A percentile compares a stretch with the other conserved stretches of the same genome.
These are phyloP conservation scores for Ceratobasidium sp. DNA, from an alignment of 1,284 basidiomycete species.

Conservation along the genomic window DNA sequence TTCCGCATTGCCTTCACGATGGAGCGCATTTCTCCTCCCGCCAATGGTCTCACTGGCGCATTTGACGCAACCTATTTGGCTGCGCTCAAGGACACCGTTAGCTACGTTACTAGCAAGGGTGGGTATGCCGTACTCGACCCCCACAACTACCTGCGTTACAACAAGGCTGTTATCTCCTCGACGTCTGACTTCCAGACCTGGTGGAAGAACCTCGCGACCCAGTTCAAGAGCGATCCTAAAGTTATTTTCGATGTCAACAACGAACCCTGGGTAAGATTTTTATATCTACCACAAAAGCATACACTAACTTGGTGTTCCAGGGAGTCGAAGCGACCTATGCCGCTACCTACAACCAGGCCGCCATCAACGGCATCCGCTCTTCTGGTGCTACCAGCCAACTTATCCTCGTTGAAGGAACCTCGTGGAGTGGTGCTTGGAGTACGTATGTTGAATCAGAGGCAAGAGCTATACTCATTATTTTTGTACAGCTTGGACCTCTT, in stretches of 20 bases:
- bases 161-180: slow-evolving; percentile 57
- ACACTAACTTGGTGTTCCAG: slow-evolving; percentile 41
- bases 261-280: slow-evolving; percentile 61
- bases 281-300: slow-evolving; percentile 53
- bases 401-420: slow-evolving; percentile 54
- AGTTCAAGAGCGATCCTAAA: slow-evolving; percentile 49
- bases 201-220: slow-evolving; percentile 62
- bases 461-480: background rate
- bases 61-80: slow-evolving; percentile 62
- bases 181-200: slow-evolving; percentile 60
- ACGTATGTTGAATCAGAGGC: slow-evolving; percentile 29
- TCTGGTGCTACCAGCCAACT: slow-evolving; percentile 63
- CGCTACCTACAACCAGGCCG: slow-evolving; percentile 59
- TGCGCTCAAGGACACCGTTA: slow-evolving; percentile 59
- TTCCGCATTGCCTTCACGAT: slow-evolving; percentile 68
- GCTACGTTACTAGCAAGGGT: slow-evolving; percentile 66
- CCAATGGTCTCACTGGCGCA: slow-evolving; percentile 55
- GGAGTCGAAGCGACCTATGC: slow-evolving; percentile 30
- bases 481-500: slow-evolving; percentile 57
- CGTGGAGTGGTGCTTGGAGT: slow-evolving; percentile 52
- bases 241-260: slow-evolving; percentile 62
- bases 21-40: slow-evolving; percentile 59
- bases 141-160: slow-evolving; percentile 60
- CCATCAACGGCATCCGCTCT: slow-evolving; percentile 68
- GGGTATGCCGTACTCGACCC: slow-evolving; percentile 62